These are phyloP conservation scores for Hymenochaete sp. DNA, from an alignment of 1,284 basidiomycete species.

Conservation along the genomic window DNA sequence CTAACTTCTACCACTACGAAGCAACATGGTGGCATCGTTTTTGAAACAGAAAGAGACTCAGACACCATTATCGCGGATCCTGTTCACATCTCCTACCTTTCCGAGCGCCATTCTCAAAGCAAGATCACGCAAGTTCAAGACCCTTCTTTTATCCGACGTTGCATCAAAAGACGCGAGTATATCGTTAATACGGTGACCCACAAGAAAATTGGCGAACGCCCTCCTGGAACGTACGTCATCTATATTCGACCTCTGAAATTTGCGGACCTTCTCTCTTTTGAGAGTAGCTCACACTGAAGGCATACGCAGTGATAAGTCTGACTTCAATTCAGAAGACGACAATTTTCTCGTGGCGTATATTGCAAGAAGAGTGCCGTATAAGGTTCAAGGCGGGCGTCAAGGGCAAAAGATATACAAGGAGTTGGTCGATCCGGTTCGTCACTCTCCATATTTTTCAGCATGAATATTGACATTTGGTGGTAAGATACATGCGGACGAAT, in stretches of 20 bases:
- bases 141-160: slow-evolving; percentile 6
- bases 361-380: slow-evolving; percentile 29
- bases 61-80: slow-evolving; percentile 9
- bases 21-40: slow-evolving; percentile 9
- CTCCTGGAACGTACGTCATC: neutral
- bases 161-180: slow-evolving; percentile 7
- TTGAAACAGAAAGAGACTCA: neutral
- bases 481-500: too few relatives aligned
- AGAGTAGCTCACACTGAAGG: neutral
- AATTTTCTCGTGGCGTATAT: slow-evolving; percentile 29
- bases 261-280: too few relatives aligned
- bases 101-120: neutral
- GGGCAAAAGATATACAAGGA: slow-evolving; percentile 31
- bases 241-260: neutral
- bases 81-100: neutral
- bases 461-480: too few relatives aligned
- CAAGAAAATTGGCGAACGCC: slow-evolving; percentile 6
- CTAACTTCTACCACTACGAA: neutral
- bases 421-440: slow-evolving; percentile 27
- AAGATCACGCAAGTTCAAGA: slow-evolving; percentile 8
- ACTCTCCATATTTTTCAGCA: neutral
- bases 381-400: slow-evolving; percentile 29
- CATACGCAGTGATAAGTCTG: neutral
- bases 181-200: neutral
- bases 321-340: slow-evolving; percentile 34